Evolutionary conservation across 306 rosid species (phyloP).

Genomic region (Cucurbita ficifolia): DNA sequence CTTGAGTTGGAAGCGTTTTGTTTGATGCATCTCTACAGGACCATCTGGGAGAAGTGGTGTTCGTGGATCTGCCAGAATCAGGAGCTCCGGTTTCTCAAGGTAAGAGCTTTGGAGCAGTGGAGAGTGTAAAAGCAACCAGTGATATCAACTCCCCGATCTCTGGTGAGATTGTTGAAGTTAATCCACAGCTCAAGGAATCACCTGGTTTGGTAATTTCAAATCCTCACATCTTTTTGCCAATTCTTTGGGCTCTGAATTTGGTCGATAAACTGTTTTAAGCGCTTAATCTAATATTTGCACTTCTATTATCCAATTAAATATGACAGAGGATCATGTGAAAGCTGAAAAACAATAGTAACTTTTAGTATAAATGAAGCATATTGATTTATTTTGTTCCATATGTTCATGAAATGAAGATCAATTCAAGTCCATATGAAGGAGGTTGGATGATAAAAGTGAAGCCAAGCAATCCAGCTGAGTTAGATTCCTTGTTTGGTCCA

Average conservation of each 20-base stretch:
- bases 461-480: slow-evolving; percentile 50
- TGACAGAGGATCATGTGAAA: too few species aligned
- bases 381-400: neutral
- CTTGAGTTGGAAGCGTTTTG: neutral
- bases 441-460: slow-evolving; percentile 96
- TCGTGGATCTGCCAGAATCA: slow-evolving; percentile 74
- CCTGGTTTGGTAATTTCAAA: slow-evolving; percentile 66
- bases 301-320: too few species aligned
- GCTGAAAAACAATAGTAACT: too few species aligned
- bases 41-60: slow-evolving; percentile 96
- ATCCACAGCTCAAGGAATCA: slow-evolving; percentile 37
- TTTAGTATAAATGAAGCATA: neutral
- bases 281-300: neutral
- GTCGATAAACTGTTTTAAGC: neutral
- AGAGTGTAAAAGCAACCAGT: slow-evolving; percentile 95
- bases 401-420: slow-evolving; percentile 34
- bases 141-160: slow-evolving; percentile 92
- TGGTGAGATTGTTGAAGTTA: slow-evolving; percentile 76
- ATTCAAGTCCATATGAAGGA: slow-evolving; percentile 71
- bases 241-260: neutral
- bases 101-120: slow-evolving; percentile 71
- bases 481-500: slow-evolving; percentile 51
- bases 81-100: slow-evolving; percentile 44
- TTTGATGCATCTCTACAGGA: slow-evolving; percentile 23
- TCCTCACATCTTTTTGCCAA: neutral